Percentiles rank a stretch among this genome's conserved stretches.
Conservation (phyloP, 257 asterid species). For the Solanum habrochaites region DNA sequence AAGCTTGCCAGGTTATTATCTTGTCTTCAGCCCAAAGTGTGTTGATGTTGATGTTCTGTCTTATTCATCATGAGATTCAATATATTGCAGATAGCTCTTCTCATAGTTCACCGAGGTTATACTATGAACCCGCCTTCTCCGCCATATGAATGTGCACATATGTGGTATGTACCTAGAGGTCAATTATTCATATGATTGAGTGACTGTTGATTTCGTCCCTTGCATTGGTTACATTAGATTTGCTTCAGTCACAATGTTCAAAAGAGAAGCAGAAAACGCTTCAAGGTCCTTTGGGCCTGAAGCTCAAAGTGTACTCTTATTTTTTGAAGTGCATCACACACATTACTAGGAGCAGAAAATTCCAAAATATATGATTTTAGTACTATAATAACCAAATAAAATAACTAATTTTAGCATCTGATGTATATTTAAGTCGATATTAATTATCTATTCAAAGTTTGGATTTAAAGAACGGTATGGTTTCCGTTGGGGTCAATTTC, state of each 20-base stretch:
- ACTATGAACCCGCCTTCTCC: conserved; percentile 95
- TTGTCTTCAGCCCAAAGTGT: conserved; percentile 1
- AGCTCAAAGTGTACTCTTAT: background rate
- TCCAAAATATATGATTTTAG: background rate
- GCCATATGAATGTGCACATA: conserved; percentile 90
- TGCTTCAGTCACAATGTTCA: background rate
- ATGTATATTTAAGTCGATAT: background rate
- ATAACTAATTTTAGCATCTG: background rate
- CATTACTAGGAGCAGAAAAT: background rate
- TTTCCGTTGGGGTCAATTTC: background rate
- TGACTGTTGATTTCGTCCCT: background rate
- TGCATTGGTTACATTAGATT: background rate
- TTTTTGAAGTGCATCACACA: background rate
- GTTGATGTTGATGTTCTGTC: background rate
- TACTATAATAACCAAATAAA: background rate
- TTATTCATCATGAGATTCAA: background rate
- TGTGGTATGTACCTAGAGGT: conserved; percentile 63
- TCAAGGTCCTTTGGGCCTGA: background rate
- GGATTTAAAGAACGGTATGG: background rate
- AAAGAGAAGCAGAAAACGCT: background rate
- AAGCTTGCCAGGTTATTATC: conserved; percentile 82
- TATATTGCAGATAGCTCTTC: conserved; percentile 66
- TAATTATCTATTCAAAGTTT: background rate
- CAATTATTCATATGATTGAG: conserved; percentile 6
- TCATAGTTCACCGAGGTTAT: conserved; percentile 81